Evolutionary conservation across 192 early-diverging fungal genomes (phyloP).

Genomic region (Umbelopsis ramanniana): DNA sequence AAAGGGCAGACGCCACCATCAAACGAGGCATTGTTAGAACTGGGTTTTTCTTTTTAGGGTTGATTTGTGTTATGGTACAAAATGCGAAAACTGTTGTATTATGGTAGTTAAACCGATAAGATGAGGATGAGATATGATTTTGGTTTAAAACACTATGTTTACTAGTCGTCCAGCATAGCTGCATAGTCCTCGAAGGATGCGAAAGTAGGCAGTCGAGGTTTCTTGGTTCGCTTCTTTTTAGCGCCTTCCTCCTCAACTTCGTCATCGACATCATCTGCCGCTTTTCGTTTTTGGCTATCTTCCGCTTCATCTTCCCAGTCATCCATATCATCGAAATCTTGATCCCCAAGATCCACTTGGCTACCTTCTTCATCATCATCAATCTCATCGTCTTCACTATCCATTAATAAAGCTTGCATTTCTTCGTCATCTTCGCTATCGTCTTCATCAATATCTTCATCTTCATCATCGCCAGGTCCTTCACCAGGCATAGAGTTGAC

Average conservation of each 20-base stretch:
- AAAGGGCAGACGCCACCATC: not conserved
- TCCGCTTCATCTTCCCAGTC: slow-evolving; percentile 52
- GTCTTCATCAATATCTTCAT: slow-evolving; percentile 51
- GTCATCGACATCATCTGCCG: slow-evolving; percentile 45
- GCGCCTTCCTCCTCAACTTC: slow-evolving; percentile 32
- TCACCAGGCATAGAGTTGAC: slow-evolving; percentile 61
- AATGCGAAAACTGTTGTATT: slow-evolving; percentile 1
- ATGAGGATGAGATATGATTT: not conserved
- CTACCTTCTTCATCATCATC: slow-evolving; percentile 51
- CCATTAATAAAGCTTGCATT: slow-evolving; percentile 44
- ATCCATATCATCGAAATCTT: slow-evolving; percentile 55
- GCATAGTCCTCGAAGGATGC: slow-evolving; percentile 77
- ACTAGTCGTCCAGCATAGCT: slow-evolving; percentile 14
- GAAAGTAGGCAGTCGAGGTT: slow-evolving; percentile 65
- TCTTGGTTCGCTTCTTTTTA: slow-evolving; percentile 59
- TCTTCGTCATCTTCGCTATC: slow-evolving; percentile 51
- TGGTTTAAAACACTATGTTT: not conserved
- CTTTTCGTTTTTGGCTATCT: slow-evolving; percentile 43
- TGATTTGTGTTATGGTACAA: not conserved
- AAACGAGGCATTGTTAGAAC: not conserved
- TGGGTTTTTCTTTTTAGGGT: not conserved
- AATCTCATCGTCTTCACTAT: slow-evolving; percentile 45
- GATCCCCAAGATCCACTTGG: slow-evolving; percentile 57
- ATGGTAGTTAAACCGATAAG: not conserved
- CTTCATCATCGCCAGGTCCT: slow-evolving; percentile 54